Evolutionary conservation across 495 filamentous ascomycete genomes (phyloP), one percentile per base, ranked within the genome.

Genomic region (Aspergillus saccharolyticus): DNA sequence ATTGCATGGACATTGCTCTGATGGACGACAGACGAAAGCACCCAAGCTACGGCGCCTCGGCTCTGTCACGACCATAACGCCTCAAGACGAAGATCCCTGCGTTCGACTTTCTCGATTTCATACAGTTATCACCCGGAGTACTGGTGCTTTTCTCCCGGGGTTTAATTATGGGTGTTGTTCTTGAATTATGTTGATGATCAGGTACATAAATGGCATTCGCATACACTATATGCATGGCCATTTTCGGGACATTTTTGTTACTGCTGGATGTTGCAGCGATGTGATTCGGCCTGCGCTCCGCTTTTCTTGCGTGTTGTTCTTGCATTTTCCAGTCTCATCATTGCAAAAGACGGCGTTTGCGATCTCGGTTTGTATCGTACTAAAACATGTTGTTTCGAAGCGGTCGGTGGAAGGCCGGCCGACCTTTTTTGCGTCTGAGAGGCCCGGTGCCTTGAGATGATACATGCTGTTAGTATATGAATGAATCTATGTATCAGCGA

Each of bases 61-160:
- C 53, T 56, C 57, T 60, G 52, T 67, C 58, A 75, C 68, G 73
- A 75, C 58, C 58, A 69, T 70, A 67, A 75, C 70, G 70, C 71
- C 67, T 70, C 68, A 67, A 39, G 33, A 39, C 12, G 33, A 70
- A 70, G 68, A 70, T 61, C 48, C 60, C 62, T 8, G 68, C 65
- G 63, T 68, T 59, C 53, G 55, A 56, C 60, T 58, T 59, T 56
- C 42, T 59, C 57, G 46, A 53, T 61, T 61, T 58, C 55, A 62
- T 63, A 52, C 64, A 59, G 49, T 53, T 60, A 57, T 62, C 47
- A 56, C 42, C 57, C 53, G 71, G 70, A 66, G 70, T 69, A 59
- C 58, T 57, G 63, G 66, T 63, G 66, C 60, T 58, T 54, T 54
- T 16, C 19, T 25, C 45, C 44, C 45, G 53, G 25, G 24, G 39